These are phyloP conservation scores for Yamadazyma insecticola DNA, from an alignment of 805 yeast genomes.

Conservation along the genomic window DNA sequence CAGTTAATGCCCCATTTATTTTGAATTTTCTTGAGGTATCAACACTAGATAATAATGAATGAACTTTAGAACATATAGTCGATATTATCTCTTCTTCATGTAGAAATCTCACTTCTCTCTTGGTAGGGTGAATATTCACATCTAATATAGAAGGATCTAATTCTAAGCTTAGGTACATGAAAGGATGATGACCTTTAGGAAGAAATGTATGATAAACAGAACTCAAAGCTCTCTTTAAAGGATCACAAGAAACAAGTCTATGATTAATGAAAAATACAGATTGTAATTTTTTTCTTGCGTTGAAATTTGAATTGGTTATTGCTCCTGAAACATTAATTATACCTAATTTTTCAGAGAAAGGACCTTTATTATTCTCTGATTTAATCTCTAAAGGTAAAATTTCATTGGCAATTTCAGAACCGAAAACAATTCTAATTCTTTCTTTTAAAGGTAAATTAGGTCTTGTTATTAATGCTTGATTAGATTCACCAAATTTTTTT, in stretches of 20 bases:
- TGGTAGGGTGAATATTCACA: conserved; percentile 95
- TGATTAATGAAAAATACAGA: conserved; percentile 84
- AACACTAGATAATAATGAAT: conserved; percentile 45
- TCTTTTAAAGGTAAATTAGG: conserved; percentile 50
- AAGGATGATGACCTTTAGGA: conserved; percentile 75
- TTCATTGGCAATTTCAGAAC: conserved; percentile 63
- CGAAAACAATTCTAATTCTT: conserved; percentile 69
- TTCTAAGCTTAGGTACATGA: conserved; percentile 67
- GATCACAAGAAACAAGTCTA: conserved; percentile 79
- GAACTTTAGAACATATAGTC: conserved; percentile 45
- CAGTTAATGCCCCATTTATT: no score
- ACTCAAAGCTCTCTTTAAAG: conserved; percentile 62
- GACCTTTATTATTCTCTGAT: conserved; percentile 3
- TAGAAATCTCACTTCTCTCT: conserved; percentile 83
- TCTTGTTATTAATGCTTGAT: conserved; percentile 59
- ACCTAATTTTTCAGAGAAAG: conserved; percentile 37
- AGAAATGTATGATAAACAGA: conserved; percentile 60
- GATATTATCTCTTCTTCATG: conserved; percentile 84
- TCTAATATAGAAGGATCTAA: conserved; percentile 72
- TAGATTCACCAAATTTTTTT: conserved; percentile 74
- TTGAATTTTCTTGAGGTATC: conserved; percentile 69
- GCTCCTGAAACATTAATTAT: conserved; percentile 51
- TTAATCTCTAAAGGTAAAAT: conserved; percentile 45
- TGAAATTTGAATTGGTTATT: conserved; percentile 67
- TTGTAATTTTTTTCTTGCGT: conserved; percentile 56